phyloP scores from a whole-genome alignment of 2,329 filamentous ascomycete genomes.

The Penicillium verrucosum region DNA sequence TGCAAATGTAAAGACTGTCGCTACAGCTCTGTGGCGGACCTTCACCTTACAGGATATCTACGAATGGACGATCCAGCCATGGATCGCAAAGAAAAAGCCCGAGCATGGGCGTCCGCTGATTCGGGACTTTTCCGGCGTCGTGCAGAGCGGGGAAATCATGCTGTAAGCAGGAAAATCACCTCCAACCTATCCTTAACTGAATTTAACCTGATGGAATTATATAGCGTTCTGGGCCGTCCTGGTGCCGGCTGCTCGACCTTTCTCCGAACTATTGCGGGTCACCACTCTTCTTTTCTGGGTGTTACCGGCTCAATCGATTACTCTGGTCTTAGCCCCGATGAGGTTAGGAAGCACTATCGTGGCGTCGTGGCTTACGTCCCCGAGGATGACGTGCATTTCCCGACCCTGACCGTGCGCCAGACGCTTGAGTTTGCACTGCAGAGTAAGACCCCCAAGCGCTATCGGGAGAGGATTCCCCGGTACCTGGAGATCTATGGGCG shows the following conservation, averaged over 20 bases:
- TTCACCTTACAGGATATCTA: constrained; percentile 69
- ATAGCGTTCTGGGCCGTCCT: constrained; percentile 60
- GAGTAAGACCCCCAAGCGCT: constrained; percentile 65
- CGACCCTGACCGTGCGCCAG: constrained; percentile 67
- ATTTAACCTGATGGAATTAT: not conserved
- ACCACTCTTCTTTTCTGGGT: constrained; percentile 59
- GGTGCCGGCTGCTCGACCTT: constrained; percentile 71
- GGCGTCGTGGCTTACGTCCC: constrained; percentile 70
- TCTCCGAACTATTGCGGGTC: constrained; percentile 66
- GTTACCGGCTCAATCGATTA: constrained; percentile 67
- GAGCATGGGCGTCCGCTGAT: constrained; percentile 53
- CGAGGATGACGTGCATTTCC: constrained; percentile 69
- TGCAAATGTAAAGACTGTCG: constrained; percentile 64
- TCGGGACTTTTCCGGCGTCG: constrained; percentile 62
- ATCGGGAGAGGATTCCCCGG: constrained; percentile 58
- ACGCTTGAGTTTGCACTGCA: constrained; percentile 68
- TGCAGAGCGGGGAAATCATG: constrained; percentile 65
- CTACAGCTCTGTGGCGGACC: constrained; percentile 68
- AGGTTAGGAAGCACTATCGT: constrained; percentile 62
- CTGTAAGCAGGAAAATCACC: constrained; percentile 35
- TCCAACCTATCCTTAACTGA: not conserved
- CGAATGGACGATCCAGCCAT: constrained; percentile 52
- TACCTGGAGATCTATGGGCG: constrained; percentile 65
- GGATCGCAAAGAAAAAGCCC: constrained; percentile 42
- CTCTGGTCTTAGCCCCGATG: constrained; percentile 61